Percentiles rank a stretch among this genome's conserved stretches.
Evolutionary conservation across 1,284 basidiomycete species (phyloP).

Genomic region (Cryptococcus hybrid): DNA sequence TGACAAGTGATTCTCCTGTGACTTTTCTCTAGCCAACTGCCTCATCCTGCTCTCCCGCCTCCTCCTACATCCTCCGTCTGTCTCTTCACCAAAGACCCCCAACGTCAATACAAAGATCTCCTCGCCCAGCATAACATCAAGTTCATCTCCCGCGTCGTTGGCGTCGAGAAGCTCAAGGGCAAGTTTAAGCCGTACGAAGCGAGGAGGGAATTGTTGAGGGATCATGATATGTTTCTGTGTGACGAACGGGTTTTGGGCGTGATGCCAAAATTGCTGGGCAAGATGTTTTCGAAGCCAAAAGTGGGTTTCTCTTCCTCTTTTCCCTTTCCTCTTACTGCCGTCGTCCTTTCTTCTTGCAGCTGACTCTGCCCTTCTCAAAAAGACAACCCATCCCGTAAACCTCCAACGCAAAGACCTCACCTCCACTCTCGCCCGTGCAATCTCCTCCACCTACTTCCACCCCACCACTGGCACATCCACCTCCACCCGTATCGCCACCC

Average conservation of each 20-base stretch:
- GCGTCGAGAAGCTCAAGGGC: constrained; percentile 80
- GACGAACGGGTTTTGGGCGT: constrained; percentile 87
- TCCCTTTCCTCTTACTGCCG: background rate
- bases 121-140: constrained; percentile 70
- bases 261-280: constrained; percentile 82
- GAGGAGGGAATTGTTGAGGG: constrained; percentile 75
- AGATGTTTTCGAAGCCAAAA: constrained; percentile 95
- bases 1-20: background rate
- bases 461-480: constrained; percentile 82
- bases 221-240: constrained; percentile 88
- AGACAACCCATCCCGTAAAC: constrained; percentile 91
- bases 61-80: constrained; percentile 78
- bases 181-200: constrained; percentile 95
- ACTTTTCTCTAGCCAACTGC: constrained; percentile 51
- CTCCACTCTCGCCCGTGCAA: constrained; percentile 81
- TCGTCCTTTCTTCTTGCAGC: background rate
- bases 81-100: constrained; percentile 92
- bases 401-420: constrained; percentile 83
- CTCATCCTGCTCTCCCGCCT: constrained; percentile 67
- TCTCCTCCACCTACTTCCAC: constrained; percentile 90
- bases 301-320: constrained; percentile 53
- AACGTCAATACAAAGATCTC: constrained; percentile 92
- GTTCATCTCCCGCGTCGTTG: constrained; percentile 90
- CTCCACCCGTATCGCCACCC: constrained; percentile 74
- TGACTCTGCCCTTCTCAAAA: background rate